Evolutionary conservation across 176 grass and related monocot genomes (phyloP).

Genomic region (Eragrostis curvula): DNA sequence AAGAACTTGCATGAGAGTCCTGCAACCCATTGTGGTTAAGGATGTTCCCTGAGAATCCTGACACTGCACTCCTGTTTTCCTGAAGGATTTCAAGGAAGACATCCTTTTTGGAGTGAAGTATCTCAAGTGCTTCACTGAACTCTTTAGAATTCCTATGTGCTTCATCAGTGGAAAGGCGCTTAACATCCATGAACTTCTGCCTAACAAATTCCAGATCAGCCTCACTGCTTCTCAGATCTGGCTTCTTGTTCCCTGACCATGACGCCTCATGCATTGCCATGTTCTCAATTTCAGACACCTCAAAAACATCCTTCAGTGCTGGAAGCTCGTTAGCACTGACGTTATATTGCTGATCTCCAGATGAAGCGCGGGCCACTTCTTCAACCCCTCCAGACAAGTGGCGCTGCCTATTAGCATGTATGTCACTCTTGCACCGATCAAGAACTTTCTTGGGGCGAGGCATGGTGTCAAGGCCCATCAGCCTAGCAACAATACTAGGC

Average conservation of each 20-base stretch:
- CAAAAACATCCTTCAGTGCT: constrained; percentile 72
- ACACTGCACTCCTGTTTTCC: constrained; percentile 53
- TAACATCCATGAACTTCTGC: constrained; percentile 68
- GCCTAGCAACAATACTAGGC: constrained; percentile 59
- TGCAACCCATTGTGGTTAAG: constrained; percentile 35
- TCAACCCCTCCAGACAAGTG: constrained; percentile 6
- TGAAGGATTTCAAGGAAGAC: constrained; percentile 73
- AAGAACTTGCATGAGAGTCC: constrained; percentile 7
- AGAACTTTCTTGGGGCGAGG: constrained; percentile 46
- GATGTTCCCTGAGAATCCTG: constrained; percentile 52
- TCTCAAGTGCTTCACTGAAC: constrained; percentile 58
- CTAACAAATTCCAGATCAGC: constrained; percentile 52
- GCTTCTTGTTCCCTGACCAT: constrained; percentile 9
- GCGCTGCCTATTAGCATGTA: neutral
- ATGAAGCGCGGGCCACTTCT: neutral
- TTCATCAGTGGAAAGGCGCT: constrained; percentile 57
- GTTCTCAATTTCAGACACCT: constrained; percentile 58
- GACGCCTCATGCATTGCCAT: constrained; percentile 12
- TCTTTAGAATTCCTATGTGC: constrained; percentile 48
- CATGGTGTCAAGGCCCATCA: constrained; percentile 77
- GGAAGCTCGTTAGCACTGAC: constrained; percentile 40
- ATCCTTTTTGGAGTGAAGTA: constrained; percentile 60
- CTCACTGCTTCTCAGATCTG: constrained; percentile 6
- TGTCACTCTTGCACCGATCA: constrained; percentile 47
- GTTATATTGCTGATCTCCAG: constrained; percentile 26